Conservation (phyloP, 768 basidiomycete genomes). For the Flagelloscypha sp. region DNA sequence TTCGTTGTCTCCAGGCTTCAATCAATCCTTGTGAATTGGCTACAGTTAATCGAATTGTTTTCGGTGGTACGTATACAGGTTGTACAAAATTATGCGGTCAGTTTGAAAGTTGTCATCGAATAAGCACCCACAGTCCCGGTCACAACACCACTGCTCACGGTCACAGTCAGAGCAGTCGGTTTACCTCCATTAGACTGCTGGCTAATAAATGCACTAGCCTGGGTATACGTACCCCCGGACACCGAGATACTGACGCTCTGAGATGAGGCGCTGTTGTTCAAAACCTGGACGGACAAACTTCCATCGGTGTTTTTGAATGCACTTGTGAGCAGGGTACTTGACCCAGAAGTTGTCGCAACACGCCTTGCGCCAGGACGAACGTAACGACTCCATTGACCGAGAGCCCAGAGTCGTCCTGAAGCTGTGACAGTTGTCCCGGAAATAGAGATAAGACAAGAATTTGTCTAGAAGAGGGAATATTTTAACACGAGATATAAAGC, state of each 20-base stretch:
- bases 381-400: slow-evolving; percentile 9
- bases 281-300: slow-evolving; percentile 7
- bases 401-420: slow-evolving; percentile 9
- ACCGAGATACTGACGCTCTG: slow-evolving; percentile 6
- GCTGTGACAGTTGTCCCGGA: slow-evolving; percentile 6
- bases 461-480: no score
- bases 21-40: no score
- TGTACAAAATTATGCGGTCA: no score
- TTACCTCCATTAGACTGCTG: slow-evolving; percentile 7
- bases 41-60: no score
- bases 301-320: slow-evolving; percentile 9
- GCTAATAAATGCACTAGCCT: slow-evolving; percentile 6
- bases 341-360: slow-evolving; percentile 7
- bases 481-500: no score
- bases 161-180: slow-evolving; percentile 4
- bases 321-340: slow-evolving; percentile 5
- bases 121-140: slow-evolving; percentile 3
- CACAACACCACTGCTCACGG: slow-evolving; percentile 4
- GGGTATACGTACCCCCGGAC: slow-evolving; percentile 4
- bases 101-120: slow-evolving; percentile 7
- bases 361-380: slow-evolving; percentile 8
- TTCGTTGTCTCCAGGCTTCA: no score
- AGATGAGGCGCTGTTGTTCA: slow-evolving; percentile 6
- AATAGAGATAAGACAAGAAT: slow-evolving; percentile 5
- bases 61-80: no score